Base-by-base conservation (phyloP, 768 basidiomycete species). In the Kwoniella sp. region DNA sequence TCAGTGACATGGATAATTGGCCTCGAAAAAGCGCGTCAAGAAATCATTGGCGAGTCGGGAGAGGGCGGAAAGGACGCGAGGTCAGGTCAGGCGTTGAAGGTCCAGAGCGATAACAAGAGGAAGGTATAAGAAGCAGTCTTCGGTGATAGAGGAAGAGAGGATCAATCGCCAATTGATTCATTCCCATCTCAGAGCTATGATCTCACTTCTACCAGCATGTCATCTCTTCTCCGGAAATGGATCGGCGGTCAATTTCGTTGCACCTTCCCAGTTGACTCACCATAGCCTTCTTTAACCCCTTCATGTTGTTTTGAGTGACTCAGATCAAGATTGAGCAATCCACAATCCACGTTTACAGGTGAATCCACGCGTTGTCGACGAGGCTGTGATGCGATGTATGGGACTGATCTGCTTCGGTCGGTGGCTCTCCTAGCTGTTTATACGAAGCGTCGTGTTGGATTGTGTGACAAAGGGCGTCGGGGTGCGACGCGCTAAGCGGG, bases 271-370 rank as follows among this genome's bases (percentile, higher is more conserved):
- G 17, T 12, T 45, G 30, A 79, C 81, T 73, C 50, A 82, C 82
- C 76, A 82, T 79, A n/a, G 76, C 76, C 70, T 82, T 82, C 72
- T 82, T 83, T 58, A 83, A 71, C 1, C 78, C 78, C 76, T 83
- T 83, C 82, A 82, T 82, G 25, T 37, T 63, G 62, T 5, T 34
- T 5, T 5, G 5, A 34, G 34, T 34, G 34, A 13, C 13, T 34
- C 13, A 5, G 13, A 25, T 9, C 2, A 23, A 5, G 17, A 26
- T 53, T 34, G n/a, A n/a, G n/a, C n/a, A n/a, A n/a, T n/a, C n/a
- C n/a, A n/a, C n/a, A n/a, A n/a, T n/a, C n/a, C n/a, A 34, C 34
- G 15, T 11, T 45, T 17, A 20, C 41, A 45, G 17, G 15, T 45
- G 41, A 20, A 45, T 45, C 41, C 41, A 45, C 41, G 41, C 41